Conservation (phyloP, 2,329 filamentous ascomycete genomes). For the Scleromitrula shiraiana region DNA sequence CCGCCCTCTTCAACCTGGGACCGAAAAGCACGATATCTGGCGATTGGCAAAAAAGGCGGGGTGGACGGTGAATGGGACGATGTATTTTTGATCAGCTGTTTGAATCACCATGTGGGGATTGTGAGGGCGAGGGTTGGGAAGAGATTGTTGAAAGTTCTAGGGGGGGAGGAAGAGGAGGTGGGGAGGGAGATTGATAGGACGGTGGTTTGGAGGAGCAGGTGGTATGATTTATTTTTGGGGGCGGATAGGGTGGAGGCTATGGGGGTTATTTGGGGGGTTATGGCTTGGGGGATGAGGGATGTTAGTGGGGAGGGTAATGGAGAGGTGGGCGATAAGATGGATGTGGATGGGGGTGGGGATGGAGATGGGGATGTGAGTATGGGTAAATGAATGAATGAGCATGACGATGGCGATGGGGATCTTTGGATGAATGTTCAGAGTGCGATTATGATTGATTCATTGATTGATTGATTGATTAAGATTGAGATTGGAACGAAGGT, state of each 20-base stretch:
- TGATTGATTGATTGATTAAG: too few species aligned
- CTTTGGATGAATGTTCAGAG: too few species aligned
- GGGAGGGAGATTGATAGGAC: slow-evolving; percentile 34
- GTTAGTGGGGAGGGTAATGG: slow-evolving; percentile 8
- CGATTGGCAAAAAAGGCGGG: slow-evolving; percentile 44
- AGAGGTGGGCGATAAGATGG: background rate
- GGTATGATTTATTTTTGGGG: slow-evolving; percentile 52
- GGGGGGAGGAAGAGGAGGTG: slow-evolving; percentile 38
- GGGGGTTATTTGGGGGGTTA: slow-evolving; percentile 49
- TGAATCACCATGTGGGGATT: slow-evolving; percentile 55
- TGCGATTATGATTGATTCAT: too few species aligned
- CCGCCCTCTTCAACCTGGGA: slow-evolving; percentile 53
- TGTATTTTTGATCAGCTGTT: slow-evolving; percentile 50
- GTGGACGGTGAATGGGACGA: slow-evolving; percentile 52
- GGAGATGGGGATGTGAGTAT: slow-evolving; percentile 18
- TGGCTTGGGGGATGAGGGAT: slow-evolving; percentile 50
- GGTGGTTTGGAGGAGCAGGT: slow-evolving; percentile 48
- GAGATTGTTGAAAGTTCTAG: slow-evolving; percentile 44
- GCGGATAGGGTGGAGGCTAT: slow-evolving; percentile 50
- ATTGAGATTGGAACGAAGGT: too few species aligned
- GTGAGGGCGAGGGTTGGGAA: slow-evolving; percentile 51
- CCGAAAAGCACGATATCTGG: slow-evolving; percentile 47
- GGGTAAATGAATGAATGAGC: slow-evolving; percentile 1
- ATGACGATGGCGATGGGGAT: too few species aligned
- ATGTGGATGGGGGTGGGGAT: too few species aligned